Percentiles rank a stretch among this genome's conserved stretches.
phyloP scores from a whole-genome alignment of 768 basidiomycete genomes.

The Auriscalpium microsporum region DNA sequence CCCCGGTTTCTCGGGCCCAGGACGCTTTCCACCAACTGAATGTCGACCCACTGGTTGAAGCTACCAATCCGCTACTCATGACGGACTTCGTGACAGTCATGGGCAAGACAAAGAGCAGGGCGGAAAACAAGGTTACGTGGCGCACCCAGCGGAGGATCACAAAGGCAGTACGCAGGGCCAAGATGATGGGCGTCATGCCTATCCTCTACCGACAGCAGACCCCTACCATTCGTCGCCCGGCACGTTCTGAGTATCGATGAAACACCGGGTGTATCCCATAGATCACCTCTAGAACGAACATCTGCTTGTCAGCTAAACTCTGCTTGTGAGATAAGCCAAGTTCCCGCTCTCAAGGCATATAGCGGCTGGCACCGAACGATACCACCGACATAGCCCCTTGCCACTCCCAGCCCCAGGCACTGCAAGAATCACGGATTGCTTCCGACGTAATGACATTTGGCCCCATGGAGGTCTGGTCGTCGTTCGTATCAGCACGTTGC shows the following conservation, averaged over 20 bases:
- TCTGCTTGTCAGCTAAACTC: too few species aligned
- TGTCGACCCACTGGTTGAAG: conserved; percentile 68
- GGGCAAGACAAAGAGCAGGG: conserved; percentile 72
- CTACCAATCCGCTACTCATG: conserved; percentile 52
- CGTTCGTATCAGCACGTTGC: conserved; percentile 1
- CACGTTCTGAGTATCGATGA: too few species aligned
- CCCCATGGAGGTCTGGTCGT: background rate
- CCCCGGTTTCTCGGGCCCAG: conserved; percentile 39
- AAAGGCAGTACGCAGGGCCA: conserved; percentile 82
- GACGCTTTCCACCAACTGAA: conserved; percentile 68
- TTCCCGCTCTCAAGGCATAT: background rate
- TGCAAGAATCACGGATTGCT: too few species aligned
- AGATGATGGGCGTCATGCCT: conserved; percentile 86
- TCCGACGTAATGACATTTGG: background rate
- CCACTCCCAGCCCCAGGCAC: too few species aligned
- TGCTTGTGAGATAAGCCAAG: too few species aligned
- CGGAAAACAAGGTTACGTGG: conserved; percentile 63
- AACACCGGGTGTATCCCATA: too few species aligned
- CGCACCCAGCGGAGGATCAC: conserved; percentile 71
- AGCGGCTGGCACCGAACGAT: background rate
- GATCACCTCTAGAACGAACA: too few species aligned
- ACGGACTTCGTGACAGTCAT: conserved; percentile 57
- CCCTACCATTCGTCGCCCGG: too few species aligned
- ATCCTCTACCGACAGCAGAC: conserved; percentile 5
- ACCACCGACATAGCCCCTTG: too few species aligned